These are phyloP conservation scores for Liriodendron chinense DNA, from an alignment of 164 flowering plant genomes.

Conservation along the genomic window DNA sequence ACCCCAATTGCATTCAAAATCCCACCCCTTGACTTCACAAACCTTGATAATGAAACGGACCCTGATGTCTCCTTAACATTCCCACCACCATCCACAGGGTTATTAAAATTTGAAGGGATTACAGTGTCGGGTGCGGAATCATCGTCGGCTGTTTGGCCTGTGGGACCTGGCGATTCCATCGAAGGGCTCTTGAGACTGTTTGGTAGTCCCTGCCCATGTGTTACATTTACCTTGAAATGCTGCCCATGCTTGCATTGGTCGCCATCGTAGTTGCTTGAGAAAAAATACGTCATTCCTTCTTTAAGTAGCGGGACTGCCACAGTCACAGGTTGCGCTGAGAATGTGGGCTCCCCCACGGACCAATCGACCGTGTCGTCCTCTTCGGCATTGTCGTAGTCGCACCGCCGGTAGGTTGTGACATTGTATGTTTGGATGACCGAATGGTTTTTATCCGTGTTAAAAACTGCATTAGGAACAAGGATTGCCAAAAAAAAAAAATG, in stretches of 20 bases:
- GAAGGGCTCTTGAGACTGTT: constrained; percentile 34
- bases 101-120: constrained; percentile 57
- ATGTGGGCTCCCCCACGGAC: constrained; percentile 58
- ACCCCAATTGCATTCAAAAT: constrained; percentile 18
- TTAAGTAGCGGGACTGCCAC: constrained; percentile 62
- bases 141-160: constrained; percentile 42
- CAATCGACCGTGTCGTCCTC: constrained; percentile 60
- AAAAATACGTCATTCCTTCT: constrained; percentile 74
- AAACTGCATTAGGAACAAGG: constrained; percentile 50
- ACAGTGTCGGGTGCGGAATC: constrained; percentile 66
- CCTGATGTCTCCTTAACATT: constrained; percentile 30
- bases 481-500: not conserved
- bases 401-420: constrained; percentile 61
- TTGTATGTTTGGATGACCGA: constrained; percentile 81
- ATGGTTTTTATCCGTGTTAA: constrained; percentile 85
- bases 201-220: constrained; percentile 78
- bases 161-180: constrained; percentile 39
- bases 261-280: constrained; percentile 85
- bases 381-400: constrained; percentile 52
- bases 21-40: constrained; percentile 13
- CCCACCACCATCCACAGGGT: constrained; percentile 40
- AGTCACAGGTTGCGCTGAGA: constrained; percentile 32
- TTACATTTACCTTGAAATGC: constrained; percentile 67
- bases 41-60: constrained; percentile 19
- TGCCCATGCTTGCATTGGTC: constrained; percentile 83